A percentile compares a stretch with the other conserved stretches of the same genome.
Evolutionary conservation across 805 yeast genomes (phyloP).

Genomic region (Henningerozyma blattae): DNA sequence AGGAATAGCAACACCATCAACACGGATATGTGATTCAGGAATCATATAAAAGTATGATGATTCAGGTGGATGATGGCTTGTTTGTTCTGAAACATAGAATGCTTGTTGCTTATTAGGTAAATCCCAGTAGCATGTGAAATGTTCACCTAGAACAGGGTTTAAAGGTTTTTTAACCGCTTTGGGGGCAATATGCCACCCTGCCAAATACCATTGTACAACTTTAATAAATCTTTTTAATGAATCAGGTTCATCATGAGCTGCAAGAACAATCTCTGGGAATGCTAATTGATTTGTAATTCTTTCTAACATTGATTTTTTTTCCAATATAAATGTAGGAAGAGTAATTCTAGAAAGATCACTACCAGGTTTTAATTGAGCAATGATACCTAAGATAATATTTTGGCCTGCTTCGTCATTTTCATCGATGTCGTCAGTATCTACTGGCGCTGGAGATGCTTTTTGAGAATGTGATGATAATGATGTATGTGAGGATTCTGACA

Average conservation of each 20-base stretch:
- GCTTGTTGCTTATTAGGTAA: constrained; percentile 60
- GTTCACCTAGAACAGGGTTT: constrained; percentile 89
- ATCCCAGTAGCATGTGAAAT: constrained; percentile 89
- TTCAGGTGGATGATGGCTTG: constrained; percentile 98
- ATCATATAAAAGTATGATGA: constrained; percentile 83
- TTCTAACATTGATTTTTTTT: constrained; percentile 92
- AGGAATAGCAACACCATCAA: constrained; percentile 84
- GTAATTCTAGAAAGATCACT: constrained; percentile 84
- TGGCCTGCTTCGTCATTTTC: constrained; percentile 88
- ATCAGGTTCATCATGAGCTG: constrained; percentile 51
- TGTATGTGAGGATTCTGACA: background rate
- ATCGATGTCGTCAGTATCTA: constrained; percentile 62
- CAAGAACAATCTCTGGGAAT: constrained; percentile 62
- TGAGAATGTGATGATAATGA: background rate
- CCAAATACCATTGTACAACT: constrained; percentile 79
- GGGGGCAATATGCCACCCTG: constrained; percentile 98
- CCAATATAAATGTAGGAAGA: constrained; percentile 87
- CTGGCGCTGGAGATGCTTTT: background rate
- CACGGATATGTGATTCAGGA: constrained; percentile 70
- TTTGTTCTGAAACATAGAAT: constrained; percentile 84
- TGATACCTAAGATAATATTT: constrained; percentile 74
- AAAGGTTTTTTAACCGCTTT: constrained; percentile 98
- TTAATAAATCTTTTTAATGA: constrained; percentile 57
- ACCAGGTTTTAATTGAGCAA: constrained; percentile 86
- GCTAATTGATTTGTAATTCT: constrained; percentile 81